These are phyloP conservation scores for Nyssa sinensis DNA, from an alignment of 148 eudicot genomes.

Conservation along the genomic window DNA sequence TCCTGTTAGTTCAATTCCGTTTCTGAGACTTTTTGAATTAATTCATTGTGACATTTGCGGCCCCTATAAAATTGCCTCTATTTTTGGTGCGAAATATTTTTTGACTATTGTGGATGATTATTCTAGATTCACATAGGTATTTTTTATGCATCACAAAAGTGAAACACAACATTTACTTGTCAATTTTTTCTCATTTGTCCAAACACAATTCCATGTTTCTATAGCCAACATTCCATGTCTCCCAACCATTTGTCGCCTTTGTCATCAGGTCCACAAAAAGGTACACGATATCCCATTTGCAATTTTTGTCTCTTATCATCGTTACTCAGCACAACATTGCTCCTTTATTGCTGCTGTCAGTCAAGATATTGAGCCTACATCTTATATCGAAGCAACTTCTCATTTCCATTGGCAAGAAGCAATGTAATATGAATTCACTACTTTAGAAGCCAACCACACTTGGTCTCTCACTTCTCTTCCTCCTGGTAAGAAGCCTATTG, in stretches of 20 bases:
- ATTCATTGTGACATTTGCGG: neutral
- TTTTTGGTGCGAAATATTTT: neutral
- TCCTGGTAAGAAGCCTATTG: neutral
- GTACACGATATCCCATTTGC: neutral
- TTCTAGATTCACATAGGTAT: neutral
- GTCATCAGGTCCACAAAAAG: neutral
- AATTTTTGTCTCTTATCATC: neutral
- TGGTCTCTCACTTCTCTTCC: neutral
- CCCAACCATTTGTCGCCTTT: neutral
- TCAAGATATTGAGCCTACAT: neutral
- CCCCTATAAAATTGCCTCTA: neutral
- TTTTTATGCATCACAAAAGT: neutral
- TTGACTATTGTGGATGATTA: no score
- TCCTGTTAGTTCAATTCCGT: no score
- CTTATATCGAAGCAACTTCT: neutral
- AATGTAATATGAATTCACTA: neutral
- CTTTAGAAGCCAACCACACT: no score
- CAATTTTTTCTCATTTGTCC: no score
- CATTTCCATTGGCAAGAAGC: neutral
- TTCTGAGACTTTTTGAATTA: no score
- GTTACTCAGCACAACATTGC: no score
- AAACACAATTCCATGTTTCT: no score
- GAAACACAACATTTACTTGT: neutral
- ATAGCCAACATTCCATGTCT: neutral
- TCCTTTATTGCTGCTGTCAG: neutral